Percentiles rank a stretch among this genome's conserved stretches.
Conservation (phyloP, 495 filamentous ascomycete genomes). For the Evernia prunastri region DNA sequence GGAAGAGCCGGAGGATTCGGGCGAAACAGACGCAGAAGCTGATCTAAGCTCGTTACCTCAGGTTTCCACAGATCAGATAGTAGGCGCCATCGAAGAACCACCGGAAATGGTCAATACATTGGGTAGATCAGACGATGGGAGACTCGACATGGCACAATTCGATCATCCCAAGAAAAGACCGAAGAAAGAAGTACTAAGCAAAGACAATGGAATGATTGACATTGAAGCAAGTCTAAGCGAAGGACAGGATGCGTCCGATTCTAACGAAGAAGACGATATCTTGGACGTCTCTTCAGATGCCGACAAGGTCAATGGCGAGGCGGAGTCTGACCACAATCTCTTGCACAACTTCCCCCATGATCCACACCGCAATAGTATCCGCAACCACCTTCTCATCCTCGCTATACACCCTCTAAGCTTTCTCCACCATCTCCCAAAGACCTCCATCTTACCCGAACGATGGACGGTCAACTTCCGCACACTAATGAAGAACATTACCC, state of each 20-base stretch:
- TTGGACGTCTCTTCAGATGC: conserved; percentile 28
- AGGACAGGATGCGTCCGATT: conserved; percentile 39
- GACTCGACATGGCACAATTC: conserved; percentile 1
- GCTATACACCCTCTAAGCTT: conserved; percentile 65
- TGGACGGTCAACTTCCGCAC: conserved; percentile 75
- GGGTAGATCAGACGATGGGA: conserved; percentile 18
- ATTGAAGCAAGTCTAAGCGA: conserved; percentile 24
- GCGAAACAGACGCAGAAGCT: conserved; percentile 49
- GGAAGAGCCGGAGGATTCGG: conserved; percentile 39
- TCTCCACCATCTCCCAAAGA: conserved; percentile 40
- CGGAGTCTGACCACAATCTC: conserved; percentile 22
- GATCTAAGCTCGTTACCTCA: conserved; percentile 37
- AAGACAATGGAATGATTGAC: conserved; percentile 11
- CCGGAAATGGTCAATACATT: conserved; percentile 35
- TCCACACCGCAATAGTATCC: conserved; percentile 35
- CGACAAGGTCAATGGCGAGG: conserved; percentile 37
- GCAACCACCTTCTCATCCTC: conserved; percentile 71
- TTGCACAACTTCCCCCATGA: conserved; percentile 4
- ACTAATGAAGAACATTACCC: conserved; percentile 59
- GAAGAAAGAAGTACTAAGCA: conserved; percentile 16
- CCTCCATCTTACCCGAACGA: conserved; percentile 37
- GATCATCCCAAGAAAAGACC: conserved; percentile 24
- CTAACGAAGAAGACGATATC: conserved; percentile 31
- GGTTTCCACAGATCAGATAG: conserved; percentile 44
- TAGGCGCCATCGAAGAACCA: conserved; percentile 39